Percentiles rank a stretch among this genome's conserved stretches.
These are phyloP conservation scores for Eragrostis tef DNA, from an alignment of 202 grass and related monocot genomes.

Conservation along the genomic window DNA sequence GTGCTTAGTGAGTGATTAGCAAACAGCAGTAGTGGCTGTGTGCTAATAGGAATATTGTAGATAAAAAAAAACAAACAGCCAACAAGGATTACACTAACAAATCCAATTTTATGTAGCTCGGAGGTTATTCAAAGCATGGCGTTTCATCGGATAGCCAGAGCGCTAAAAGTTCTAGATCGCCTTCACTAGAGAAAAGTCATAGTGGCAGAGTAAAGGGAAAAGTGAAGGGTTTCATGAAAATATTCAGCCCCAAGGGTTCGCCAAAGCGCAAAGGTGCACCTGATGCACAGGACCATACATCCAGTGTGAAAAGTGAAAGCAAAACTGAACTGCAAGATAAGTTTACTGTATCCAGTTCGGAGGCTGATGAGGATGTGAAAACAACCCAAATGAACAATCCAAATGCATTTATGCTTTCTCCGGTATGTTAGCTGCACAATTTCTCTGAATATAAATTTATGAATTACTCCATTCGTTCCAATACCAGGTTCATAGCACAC, in stretches of 20 bases:
- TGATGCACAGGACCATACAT: conserved; percentile 47
- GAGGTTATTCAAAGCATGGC: conserved; percentile 46
- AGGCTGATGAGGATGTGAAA: conserved; percentile 51
- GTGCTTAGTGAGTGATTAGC: too few relatives aligned
- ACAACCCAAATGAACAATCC: conserved; percentile 38
- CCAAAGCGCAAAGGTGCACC: conserved; percentile 61
- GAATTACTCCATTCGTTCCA: not conserved
- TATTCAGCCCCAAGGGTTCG: conserved; percentile 73
- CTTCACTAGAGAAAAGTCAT: conserved; percentile 68
- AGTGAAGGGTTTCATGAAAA: conserved; percentile 84
- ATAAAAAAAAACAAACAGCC: too few relatives aligned
- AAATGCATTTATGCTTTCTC: conserved; percentile 50
- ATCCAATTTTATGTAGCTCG: not conserved
- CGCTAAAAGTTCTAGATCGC: conserved; percentile 44
- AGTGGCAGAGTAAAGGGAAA: conserved; percentile 70
- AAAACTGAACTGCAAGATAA: conserved; percentile 56
- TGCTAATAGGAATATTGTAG: too few relatives aligned
- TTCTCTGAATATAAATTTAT: conserved; percentile 20
- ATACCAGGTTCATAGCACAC: too few relatives aligned
- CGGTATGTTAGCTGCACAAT: conserved; percentile 45
- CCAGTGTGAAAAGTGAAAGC: conserved; percentile 62
- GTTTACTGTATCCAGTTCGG: conserved; percentile 53
- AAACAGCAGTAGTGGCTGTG: too few relatives aligned
- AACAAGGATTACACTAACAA: too few relatives aligned
- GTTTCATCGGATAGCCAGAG: conserved; percentile 39